Percentiles rank a stretch among this genome's conserved stretches.
phyloP scores from a whole-genome alignment of 768 basidiomycete genomes.

The Russula abietina region DNA sequence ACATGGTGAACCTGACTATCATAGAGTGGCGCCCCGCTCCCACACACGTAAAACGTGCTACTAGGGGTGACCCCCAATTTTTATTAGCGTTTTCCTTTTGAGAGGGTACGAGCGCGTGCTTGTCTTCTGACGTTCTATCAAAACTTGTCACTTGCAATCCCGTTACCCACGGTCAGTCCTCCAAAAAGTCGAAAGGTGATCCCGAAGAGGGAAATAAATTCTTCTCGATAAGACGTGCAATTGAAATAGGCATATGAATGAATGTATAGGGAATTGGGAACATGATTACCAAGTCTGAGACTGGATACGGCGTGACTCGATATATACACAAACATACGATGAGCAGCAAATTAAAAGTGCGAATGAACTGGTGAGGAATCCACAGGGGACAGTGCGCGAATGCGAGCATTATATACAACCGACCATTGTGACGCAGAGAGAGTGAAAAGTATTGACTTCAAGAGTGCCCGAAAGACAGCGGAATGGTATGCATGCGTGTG shows the following conservation, averaged over 20 bases:
- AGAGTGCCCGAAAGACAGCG: too few relatives aligned
- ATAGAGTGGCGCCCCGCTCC: neutral
- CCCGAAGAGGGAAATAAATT: neutral
- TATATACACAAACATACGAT: constrained; percentile 18
- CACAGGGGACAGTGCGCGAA: too few relatives aligned
- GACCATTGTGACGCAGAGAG: too few relatives aligned
- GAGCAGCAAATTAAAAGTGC: constrained; percentile 3
- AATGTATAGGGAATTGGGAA: neutral
- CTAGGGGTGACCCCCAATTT: neutral
- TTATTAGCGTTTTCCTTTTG: neutral
- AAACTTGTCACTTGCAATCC: neutral
- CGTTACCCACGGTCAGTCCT: neutral
- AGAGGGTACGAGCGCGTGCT: neutral
- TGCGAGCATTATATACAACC: too few relatives aligned
- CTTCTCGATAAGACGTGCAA: constrained; percentile 1
- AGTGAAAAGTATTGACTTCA: too few relatives aligned
- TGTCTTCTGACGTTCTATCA: neutral
- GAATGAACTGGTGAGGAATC: neutral
- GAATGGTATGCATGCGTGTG: too few relatives aligned
- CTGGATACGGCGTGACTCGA: neutral
- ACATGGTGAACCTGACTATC: neutral
- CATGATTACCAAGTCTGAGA: constrained; percentile 11
- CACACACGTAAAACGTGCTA: constrained; percentile 13
- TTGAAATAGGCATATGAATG: constrained; percentile 9
- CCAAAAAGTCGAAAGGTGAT: neutral